Evolutionary conservation across 495 filamentous ascomycete genomes (phyloP), one percentile per base, ranked within the genome.

Genomic region (Parachaetomium inaequale): DNA sequence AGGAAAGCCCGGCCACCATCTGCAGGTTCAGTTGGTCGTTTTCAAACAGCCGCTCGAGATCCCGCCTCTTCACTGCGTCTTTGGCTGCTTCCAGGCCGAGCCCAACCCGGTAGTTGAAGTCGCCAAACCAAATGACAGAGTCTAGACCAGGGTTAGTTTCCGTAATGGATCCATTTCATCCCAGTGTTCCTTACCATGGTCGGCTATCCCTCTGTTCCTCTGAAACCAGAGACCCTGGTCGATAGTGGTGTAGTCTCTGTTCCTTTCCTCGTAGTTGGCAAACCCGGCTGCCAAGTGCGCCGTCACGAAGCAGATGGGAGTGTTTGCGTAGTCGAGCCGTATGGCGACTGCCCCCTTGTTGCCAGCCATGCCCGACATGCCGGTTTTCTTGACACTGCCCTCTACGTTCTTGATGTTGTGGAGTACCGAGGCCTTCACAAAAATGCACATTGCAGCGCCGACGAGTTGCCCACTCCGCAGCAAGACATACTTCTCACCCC

Each of bases 311-410:
- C 94, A 97, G 26, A 98, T 81, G 14, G 89, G 87, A 2, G 93
- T 97, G 64, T 88, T 92, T n/a, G 88, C 92, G 67, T 90, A 96
- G 55, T 99, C 93, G 75, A 99, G 87, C 2, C 94, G 87, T 63
- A 99, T 96, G 10, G 95, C 95, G 34, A 97, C 96, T 4, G 95
- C 94, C 12, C 94, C 94, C 76, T 99, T 99, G 72, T 99, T 98
- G 14, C 94, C 94, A 19, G 93, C 95, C 78, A 98, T 94, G 3
- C 94, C 94, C 34, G 92, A 96, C 79, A 99, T 86, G 14, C 94
- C 94, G 1, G 94, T 99, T 85, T 98, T 99, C 76, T 96, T 98
- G 38, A 96, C 84, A 63, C 87, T 88, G 12, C 94, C 95, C 72
- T 98, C 94, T 3, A 99, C 94, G 68, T 97, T 96, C 71, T 96